Conservation (phyloP, 495 filamentous ascomycete species). For the Xeromyces bisporus region DNA sequence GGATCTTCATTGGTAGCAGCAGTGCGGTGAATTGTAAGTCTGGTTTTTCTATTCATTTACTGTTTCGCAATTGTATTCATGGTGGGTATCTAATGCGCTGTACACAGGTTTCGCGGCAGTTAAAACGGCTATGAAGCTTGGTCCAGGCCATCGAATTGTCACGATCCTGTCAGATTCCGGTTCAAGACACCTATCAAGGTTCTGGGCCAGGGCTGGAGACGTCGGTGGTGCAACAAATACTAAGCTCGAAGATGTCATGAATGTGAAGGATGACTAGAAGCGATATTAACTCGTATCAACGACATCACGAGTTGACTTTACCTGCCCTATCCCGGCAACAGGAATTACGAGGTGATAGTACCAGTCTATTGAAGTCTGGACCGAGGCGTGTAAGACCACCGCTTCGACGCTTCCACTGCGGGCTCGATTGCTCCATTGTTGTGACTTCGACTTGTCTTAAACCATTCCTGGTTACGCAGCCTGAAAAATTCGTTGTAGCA, state of each 20-base stretch:
- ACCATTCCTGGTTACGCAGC: too few species aligned
- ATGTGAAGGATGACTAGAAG: conserved; percentile 22
- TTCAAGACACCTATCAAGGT: conserved; percentile 79
- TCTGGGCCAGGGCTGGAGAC: conserved; percentile 71
- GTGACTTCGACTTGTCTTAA: too few species aligned
- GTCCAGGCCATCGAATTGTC: conserved; percentile 64
- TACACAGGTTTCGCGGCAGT: conserved; percentile 60
- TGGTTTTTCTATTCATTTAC: conserved; percentile 1
- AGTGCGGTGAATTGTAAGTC: conserved; percentile 81
- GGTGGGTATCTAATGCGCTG: conserved; percentile 3
- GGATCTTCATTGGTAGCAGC: conserved; percentile 85
- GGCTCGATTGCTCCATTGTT: too few species aligned
- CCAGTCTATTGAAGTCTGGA: too few species aligned
- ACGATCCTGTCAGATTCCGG: conserved; percentile 89
- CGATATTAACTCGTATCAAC: too few species aligned
- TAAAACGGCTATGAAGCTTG: conserved; percentile 55
- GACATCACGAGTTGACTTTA: too few species aligned
- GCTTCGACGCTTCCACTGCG: too few species aligned
- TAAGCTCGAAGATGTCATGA: conserved; percentile 35
- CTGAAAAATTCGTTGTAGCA: too few species aligned
- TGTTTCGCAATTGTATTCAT: background rate
- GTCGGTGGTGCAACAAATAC: conserved; percentile 41
- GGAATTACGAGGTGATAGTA: too few species aligned
- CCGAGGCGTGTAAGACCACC: too few species aligned
- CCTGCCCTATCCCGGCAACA: too few species aligned